Evolutionary conservation across 2,329 filamentous ascomycete species (phyloP), one percentile per base, ranked within the genome.

Genomic region (Macrophomina phaseolina): DNA sequence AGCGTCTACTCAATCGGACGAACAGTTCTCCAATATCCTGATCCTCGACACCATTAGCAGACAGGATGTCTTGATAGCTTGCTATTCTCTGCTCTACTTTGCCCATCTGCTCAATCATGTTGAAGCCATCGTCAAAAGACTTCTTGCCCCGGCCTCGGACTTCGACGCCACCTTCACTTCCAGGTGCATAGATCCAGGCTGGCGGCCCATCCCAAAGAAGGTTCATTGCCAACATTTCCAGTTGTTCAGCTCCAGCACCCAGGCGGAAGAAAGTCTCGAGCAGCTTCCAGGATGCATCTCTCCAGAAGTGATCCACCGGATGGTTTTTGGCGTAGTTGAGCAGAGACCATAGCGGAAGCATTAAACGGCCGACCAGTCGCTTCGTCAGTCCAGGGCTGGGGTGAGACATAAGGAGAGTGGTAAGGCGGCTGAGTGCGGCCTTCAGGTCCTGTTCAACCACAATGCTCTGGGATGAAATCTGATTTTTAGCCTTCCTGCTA

Each of bases 111-210:
- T 69, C 66, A 93, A 98, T 90, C 90, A 98, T 96, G 81, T 91
- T 94, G 42, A 48, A 78, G 91, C 97, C 87, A 92, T 93, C 78
- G 90, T 92, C 78, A 90, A 90, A 77, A 95, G 82, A 90, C 94
- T 86, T 16, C 97, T 93, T 82, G 93, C 94, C 86, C 73, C 67
- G 67, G 23, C 70, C 69, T 8, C 81, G 81, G 16, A 88, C 82
- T 49, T 88, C 83, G 18, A 92, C 80, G 0, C 80, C 81, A 4
- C 83, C 83, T 34, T 84, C 76, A 0, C 75, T 73, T 0, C 77
- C 79, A 1, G 78, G 73, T 2, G 79, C 81, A 70, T 86, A 91
- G 12, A 73, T 75, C 90, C 90, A 92, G 23, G 73, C 69, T 0
- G 71, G 64, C 5, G 76, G 77, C 1, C 89, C 89, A 62, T 81